Percentiles rank a stretch among this genome's conserved stretches.
These are phyloP conservation scores for Antarctomyces pellizariae DNA, from an alignment of 495 filamentous ascomycete species.

Conservation along the genomic window DNA sequence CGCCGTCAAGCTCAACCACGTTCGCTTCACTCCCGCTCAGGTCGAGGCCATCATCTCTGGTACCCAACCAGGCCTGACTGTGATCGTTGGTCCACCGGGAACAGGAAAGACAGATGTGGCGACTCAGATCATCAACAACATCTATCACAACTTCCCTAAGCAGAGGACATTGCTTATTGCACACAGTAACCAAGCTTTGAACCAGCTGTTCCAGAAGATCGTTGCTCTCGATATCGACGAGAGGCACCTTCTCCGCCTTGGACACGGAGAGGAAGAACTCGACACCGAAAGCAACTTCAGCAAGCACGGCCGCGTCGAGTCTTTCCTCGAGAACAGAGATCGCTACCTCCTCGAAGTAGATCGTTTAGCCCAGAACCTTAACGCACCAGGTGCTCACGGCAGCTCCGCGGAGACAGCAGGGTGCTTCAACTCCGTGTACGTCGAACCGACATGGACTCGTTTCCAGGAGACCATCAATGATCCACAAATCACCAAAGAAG, in stretches of 20 bases:
- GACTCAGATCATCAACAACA: constrained; percentile 95
- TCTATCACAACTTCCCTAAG: constrained; percentile 90
- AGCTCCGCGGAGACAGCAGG: constrained; percentile 90
- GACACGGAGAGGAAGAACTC: constrained; percentile 86
- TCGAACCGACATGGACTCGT: constrained; percentile 69
- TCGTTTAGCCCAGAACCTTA: constrained; percentile 59
- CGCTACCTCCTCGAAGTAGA: constrained; percentile 66
- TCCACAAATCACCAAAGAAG: constrained; percentile 28
- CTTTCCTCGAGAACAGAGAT: constrained; percentile 75
- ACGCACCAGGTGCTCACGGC: constrained; percentile 74
- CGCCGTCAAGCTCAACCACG: constrained; percentile 54
- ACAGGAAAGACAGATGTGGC: constrained; percentile 98
- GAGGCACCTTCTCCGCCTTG: constrained; percentile 76
- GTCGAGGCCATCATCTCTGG: constrained; percentile 84
- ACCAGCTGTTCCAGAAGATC: constrained; percentile 98
- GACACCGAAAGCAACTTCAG: constrained; percentile 72
- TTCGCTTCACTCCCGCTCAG: constrained; percentile 81
- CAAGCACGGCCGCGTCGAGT: constrained; percentile 89
- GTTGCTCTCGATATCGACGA: constrained; percentile 85
- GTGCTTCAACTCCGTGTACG: constrained; percentile 86
- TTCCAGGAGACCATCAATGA: constrained; percentile 40
- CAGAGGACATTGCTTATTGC: constrained; percentile 86
- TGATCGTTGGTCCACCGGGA: constrained; percentile 87
- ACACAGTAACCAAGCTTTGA: constrained; percentile 92
- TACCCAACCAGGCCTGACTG: constrained; percentile 79